Evolutionary conservation across 164 flowering plant genomes (phyloP), one percentile per base, ranked within the genome.

Genomic region (Kingdonia uniflora): DNA sequence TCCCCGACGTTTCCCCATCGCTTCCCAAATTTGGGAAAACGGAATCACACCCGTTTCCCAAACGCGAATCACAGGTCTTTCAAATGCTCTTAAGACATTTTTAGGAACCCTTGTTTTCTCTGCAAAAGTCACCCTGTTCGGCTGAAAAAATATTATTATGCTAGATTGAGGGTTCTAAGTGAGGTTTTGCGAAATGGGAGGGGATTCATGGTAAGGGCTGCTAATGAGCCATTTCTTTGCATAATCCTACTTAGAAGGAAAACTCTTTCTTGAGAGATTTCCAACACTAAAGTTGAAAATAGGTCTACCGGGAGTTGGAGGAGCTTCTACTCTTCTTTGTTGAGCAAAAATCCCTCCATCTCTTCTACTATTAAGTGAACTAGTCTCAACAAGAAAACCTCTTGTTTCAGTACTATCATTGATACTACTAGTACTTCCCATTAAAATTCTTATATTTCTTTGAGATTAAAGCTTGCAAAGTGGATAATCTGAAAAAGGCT

Each of bases 191-290:
- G 2, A 57, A 16, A 64, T 79, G 83, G 42, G 78, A 52, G 94
- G 94, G 26, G 95, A 89, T 10, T 76, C 87, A 61, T 82, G 74
- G 70, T 79, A 72, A 56, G 87, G 69, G 43, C 69, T 74, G 51
- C 71, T 73, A 7, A 73, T 70, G 21, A 91, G 74, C 98, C 98
- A 91, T 68, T 87, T 91, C 66, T 85, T 86, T 21, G 98, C 98
- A 69, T 91, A 87, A 60, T 85, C 96, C 98, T 96, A 91, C 58
- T 91, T 91, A 5, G 98, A 91, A 66, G 98, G 95, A 39, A 81
- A 70, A 42, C 62, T 65, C 61, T 80, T 87, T 57, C 82, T 80
- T 3, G 81, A 54, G 43, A 65, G 59, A 59, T 68, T 76, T 0
- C 76, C 78, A 54, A 44, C 67, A 56, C 80, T 81, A 72, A 87